Conservation (phyloP, 2,329 filamentous ascomycete genomes). For the Paecilomyces dactylethromorphus region DNA sequence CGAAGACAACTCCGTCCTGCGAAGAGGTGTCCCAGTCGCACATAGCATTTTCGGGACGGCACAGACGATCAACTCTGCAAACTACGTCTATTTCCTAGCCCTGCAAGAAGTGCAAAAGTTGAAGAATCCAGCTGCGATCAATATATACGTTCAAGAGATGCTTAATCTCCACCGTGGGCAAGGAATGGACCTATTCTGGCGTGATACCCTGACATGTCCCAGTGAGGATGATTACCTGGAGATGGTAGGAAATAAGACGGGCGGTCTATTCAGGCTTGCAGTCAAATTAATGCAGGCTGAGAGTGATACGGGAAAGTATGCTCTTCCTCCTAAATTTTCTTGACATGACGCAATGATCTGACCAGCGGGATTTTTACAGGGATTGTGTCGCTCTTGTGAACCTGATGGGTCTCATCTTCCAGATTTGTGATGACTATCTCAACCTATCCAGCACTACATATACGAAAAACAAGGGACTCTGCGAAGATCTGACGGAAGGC, state of each 20-base stretch:
- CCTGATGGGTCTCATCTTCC: conserved; percentile 39
- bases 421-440: conserved; percentile 67
- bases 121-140: conserved; percentile 32
- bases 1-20: conserved; percentile 43
- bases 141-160: conserved; percentile 41
- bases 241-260: conserved; percentile 46
- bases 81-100: conserved; percentile 43
- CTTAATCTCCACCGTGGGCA: conserved; percentile 43
- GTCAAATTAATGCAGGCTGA: conserved; percentile 42
- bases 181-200: conserved; percentile 45
- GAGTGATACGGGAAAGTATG: conserved; percentile 23
- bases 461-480: conserved; percentile 83
- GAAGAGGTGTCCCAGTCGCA: conserved; percentile 42
- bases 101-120: conserved; percentile 36
- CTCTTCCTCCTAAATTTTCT: background rate
- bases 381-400: conserved; percentile 62
- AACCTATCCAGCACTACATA: conserved; percentile 72
- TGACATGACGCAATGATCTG: background rate
- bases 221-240: conserved; percentile 42
- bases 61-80: conserved; percentile 48
- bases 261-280: conserved; percentile 41
- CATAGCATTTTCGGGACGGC: conserved; percentile 45
- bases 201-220: conserved; percentile 39
- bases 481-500: conserved; percentile 91
- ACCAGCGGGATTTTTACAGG: conserved; percentile 7